These are phyloP conservation scores for Suillus fuscotomentosus DNA, from an alignment of 768 basidiomycete genomes.

Conservation along the genomic window DNA sequence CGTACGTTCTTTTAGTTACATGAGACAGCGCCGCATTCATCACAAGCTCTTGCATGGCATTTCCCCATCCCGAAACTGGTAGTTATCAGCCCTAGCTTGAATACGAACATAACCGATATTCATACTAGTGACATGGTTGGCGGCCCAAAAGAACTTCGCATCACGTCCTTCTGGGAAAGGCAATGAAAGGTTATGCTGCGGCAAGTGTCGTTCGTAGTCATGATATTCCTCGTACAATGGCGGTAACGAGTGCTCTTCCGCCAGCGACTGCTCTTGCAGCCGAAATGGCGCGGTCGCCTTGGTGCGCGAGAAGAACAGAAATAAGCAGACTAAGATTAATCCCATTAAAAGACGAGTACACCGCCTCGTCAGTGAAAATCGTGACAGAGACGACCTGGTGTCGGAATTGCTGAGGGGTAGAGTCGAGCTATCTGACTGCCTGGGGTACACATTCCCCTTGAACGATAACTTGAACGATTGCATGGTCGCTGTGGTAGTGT, in stretches of 20 bases:
- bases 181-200: slow-evolving; percentile 42
- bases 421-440: slow-evolving; percentile 3
- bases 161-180: slow-evolving; percentile 40
- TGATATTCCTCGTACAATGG: slow-evolving; percentile 46
- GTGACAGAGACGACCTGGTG: background rate
- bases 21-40: slow-evolving; percentile 51
- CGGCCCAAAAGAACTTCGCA: slow-evolving; percentile 46
- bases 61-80: slow-evolving; percentile 59
- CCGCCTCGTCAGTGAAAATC: slow-evolving; percentile 10
- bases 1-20: slow-evolving; percentile 47
- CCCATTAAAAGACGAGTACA: slow-evolving; percentile 5
- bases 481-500: slow-evolving; percentile 5
- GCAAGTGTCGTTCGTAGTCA: slow-evolving; percentile 41
- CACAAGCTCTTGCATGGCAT: slow-evolving; percentile 57
- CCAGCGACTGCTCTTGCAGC: background rate
- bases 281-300: too few relatives aligned
- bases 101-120: background rate
- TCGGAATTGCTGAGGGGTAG: slow-evolving; percentile 20
- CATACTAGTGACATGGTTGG: slow-evolving; percentile 47
- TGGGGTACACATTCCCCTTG: slow-evolving; percentile 8
- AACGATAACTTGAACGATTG: background rate
- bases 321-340: background rate
- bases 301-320: background rate
- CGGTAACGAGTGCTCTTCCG: slow-evolving; percentile 26
- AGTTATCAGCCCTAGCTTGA: background rate